Evolutionary conservation across 192 early-diverging fungal genomes (phyloP), one percentile per base, ranked within the genome.

Genomic region (Lunasporangiospora selenospora): DNA sequence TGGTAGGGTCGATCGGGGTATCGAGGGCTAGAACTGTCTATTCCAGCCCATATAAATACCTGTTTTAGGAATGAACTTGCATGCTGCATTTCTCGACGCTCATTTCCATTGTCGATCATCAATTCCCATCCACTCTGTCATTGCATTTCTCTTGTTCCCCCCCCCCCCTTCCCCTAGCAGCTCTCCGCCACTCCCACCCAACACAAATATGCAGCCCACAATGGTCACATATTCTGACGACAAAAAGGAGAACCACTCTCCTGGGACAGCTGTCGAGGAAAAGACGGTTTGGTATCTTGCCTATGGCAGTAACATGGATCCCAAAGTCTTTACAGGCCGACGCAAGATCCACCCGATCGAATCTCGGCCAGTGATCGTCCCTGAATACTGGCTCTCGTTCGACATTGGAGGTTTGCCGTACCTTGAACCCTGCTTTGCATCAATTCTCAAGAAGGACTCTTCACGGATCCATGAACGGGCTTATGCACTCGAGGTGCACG

Each of bases 291-390:
- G 59, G 58, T 71, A 71, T 30, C 47, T 71, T 0, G 67, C 58
- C 32, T 77, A 71, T 10, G 76, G 76, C 4, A 65, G 62, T 33
- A 71, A 77, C 53, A 70, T 77, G 66, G 49, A 58, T 8, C 60
- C 60, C 41, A 71, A 71, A 24, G 58, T 61, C 33, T 52, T 77
- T 26, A 46, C 56, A 12, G 67, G 67, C 18, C 46, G 60, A 1
- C 76, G 76, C 38, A 71, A 71, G 21, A 52, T 77, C 26, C 23
- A 65, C 1, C 76, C 76, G 9, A 19, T 61, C 13, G 60, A 69
- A 16, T 64, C 66, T 13, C 15, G 12, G 3, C 31, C 58, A 26
- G 63, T 65, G 15, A 55, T 43, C n/a, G 76, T 71, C 5, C 76
- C 62, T 5, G 42, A 51, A 15, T 77, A 77, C 58, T 77, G 63